These are phyloP conservation scores for Botrytis fragariae DNA, from an alignment of 2,329 filamentous ascomycete genomes.

Conservation along the genomic window DNA sequence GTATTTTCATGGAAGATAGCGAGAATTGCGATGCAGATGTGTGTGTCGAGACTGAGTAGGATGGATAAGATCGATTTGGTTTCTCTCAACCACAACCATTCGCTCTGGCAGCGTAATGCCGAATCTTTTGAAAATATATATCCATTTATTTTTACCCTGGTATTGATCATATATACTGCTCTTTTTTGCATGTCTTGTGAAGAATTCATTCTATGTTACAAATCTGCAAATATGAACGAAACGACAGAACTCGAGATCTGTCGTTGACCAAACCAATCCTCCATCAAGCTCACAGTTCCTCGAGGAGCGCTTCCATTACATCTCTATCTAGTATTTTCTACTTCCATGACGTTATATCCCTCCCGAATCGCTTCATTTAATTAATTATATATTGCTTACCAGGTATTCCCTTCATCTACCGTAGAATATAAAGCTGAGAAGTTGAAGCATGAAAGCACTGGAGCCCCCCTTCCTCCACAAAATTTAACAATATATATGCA, in stretches of 20 bases:
- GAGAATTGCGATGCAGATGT: background rate
- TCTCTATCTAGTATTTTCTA: background rate
- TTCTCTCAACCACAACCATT: background rate
- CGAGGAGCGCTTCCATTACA: background rate
- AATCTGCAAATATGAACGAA: background rate
- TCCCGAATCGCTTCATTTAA: background rate
- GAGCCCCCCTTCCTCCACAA: background rate
- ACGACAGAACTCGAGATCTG: background rate
- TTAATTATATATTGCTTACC: background rate
- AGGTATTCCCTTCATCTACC: background rate
- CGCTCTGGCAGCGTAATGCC: background rate
- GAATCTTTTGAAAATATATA: background rate
- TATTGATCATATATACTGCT: background rate
- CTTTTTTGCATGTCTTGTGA: background rate
- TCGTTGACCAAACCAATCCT: background rate
- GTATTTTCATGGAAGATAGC: constrained; percentile 54
- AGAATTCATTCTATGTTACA: no score
- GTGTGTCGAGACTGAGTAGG: background rate
- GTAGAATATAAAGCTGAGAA: background rate
- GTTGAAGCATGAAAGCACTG: background rate
- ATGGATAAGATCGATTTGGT: background rate
- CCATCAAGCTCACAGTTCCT: background rate
- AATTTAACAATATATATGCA: background rate
- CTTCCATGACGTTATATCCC: background rate
- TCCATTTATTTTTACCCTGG: background rate